Conservation (phyloP, 2,329 filamentous ascomycete genomes). For the Rhynchosporium agropyri region DNA sequence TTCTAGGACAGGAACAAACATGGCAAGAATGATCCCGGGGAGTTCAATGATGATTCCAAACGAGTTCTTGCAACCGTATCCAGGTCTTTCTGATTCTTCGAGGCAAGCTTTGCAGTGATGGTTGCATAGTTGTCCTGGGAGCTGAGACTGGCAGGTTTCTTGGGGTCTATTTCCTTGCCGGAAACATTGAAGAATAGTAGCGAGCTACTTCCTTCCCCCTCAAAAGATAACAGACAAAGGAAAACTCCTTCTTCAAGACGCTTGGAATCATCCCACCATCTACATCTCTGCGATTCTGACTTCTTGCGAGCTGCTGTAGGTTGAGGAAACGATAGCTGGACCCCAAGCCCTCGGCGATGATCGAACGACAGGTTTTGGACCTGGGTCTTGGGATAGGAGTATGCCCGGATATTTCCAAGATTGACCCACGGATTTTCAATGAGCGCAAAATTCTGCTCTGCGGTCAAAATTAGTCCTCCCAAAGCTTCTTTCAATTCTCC, state of each 20-base stretch:
- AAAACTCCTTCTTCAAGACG: slow-evolving; percentile 32
- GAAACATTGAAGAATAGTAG: slow-evolving; percentile 26
- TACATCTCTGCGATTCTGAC: slow-evolving; percentile 24
- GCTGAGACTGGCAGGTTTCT: slow-evolving; percentile 22
- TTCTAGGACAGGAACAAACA: slow-evolving; percentile 40
- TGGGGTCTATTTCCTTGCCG: slow-evolving; percentile 32
- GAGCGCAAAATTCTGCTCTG: slow-evolving; percentile 25
- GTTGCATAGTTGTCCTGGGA: slow-evolving; percentile 29
- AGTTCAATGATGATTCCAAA: slow-evolving; percentile 40
- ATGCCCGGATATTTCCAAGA: slow-evolving; percentile 30
- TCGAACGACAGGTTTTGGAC: slow-evolving; percentile 28
- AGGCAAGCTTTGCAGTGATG: slow-evolving; percentile 34
- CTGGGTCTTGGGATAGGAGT: slow-evolving; percentile 39
- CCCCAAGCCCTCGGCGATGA: slow-evolving; percentile 46
- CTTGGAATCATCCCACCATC: slow-evolving; percentile 34
- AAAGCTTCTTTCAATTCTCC: slow-evolving; percentile 51
- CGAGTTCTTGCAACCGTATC: slow-evolving; percentile 23
- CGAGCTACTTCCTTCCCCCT: slow-evolving; percentile 16
- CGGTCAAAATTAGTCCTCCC: slow-evolving; percentile 30
- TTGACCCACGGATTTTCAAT: slow-evolving; percentile 29
- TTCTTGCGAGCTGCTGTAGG: slow-evolving; percentile 35
- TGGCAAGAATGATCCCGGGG: slow-evolving; percentile 39
- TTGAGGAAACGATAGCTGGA: slow-evolving; percentile 51
- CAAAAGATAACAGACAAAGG: slow-evolving; percentile 28
- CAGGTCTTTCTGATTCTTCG: slow-evolving; percentile 26